Base-by-base conservation (phyloP, 2,329 filamentous ascomycete species). In the Pseudocercospora cruenta region DNA sequence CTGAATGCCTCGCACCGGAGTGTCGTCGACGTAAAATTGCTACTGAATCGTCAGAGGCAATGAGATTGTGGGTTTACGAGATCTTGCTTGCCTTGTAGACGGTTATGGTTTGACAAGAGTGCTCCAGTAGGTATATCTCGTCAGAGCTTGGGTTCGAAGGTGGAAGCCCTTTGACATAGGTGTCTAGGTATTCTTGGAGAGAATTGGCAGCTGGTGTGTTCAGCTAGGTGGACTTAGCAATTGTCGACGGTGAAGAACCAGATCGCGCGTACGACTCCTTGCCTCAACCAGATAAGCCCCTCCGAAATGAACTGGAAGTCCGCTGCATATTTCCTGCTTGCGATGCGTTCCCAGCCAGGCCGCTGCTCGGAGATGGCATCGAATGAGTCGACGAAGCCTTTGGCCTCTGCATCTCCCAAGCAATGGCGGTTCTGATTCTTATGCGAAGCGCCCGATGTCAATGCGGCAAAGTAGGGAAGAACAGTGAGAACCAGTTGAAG, bases 41-140 rank as follows among this genome's bases (percentile, higher is more conserved):
- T 51, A 19, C 19, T 51, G 4, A 51, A 51, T 22, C 16, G 39
- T 36, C 12, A 36, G 33, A 36, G 33, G 33, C 33, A 36, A 36
- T 16, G 12, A 4, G 2, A 4, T 16, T 16, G 33, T 43, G 39
- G 16, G 39, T 8, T 19, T 19, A 19, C 16, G n/a, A 3, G 16
- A n/a, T 51, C 21, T 51, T 51, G 7, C 47, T 51, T 51, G 39
- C 39, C 47, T 19, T 51, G n/a, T 64, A 64, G 19, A 58, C 49
- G 6, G 62, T 60, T 24, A 60, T 60, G 5, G 57, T 60, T n/a
- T 64, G 45, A 39, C 57, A 64, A 19, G 39, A 60, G 22, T 60
- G 62, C 6, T 57, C 57, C n/a, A 55, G 19, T 12, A 58, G 53
- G 22, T 47, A 31, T n/a, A 63, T 26, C 14, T 47, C 45, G 22